Conservation (phyloP, 2,329 filamentous ascomycete genomes). For the Endoconidiophora polonica region DNA sequence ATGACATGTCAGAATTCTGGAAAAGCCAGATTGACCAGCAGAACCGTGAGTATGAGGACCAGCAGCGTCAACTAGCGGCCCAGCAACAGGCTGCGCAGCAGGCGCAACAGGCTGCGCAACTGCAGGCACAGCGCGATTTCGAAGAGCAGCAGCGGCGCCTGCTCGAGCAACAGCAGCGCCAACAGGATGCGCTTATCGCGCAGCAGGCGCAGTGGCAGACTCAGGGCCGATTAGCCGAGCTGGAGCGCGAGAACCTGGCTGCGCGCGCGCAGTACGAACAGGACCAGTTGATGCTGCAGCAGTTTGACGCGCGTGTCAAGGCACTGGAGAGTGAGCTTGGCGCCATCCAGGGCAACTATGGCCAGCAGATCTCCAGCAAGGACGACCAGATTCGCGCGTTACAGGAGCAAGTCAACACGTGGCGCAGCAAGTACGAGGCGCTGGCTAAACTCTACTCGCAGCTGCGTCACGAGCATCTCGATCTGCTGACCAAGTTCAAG, state of each 20-base stretch:
- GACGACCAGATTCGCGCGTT: slow-evolving; percentile 87
- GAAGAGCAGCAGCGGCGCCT: slow-evolving; percentile 84
- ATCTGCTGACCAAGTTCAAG: slow-evolving; percentile 93
- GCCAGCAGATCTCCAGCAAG: slow-evolving; percentile 72
- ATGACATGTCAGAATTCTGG: slow-evolving; percentile 97
- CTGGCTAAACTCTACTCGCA: slow-evolving; percentile 95
- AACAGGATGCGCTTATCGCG: slow-evolving; percentile 74
- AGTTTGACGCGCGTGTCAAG: slow-evolving; percentile 91
- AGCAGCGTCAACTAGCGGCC: slow-evolving; percentile 75
- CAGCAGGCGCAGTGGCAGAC: slow-evolving; percentile 90
- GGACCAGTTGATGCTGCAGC: slow-evolving; percentile 93
- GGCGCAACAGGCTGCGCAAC: slow-evolving; percentile 64
- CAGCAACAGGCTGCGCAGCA: slow-evolving; percentile 69
- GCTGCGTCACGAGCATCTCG: slow-evolving; percentile 83
- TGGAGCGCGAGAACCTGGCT: slow-evolving; percentile 88
- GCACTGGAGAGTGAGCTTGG: slow-evolving; percentile 73
- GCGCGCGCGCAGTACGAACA: slow-evolving; percentile 89
- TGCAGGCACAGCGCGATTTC: slow-evolving; percentile 85
- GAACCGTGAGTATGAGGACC: slow-evolving; percentile 87
- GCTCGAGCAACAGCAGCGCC: slow-evolving; percentile 74
- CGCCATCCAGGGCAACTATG: slow-evolving; percentile 67
- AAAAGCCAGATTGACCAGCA: slow-evolving; percentile 80
- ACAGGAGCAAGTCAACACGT: slow-evolving; percentile 95
- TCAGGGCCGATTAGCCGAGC: slow-evolving; percentile 83
- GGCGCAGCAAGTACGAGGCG: slow-evolving; percentile 92